Conservation (phyloP, 139 green algal species). For the Coccomyxa sp. region DNA sequence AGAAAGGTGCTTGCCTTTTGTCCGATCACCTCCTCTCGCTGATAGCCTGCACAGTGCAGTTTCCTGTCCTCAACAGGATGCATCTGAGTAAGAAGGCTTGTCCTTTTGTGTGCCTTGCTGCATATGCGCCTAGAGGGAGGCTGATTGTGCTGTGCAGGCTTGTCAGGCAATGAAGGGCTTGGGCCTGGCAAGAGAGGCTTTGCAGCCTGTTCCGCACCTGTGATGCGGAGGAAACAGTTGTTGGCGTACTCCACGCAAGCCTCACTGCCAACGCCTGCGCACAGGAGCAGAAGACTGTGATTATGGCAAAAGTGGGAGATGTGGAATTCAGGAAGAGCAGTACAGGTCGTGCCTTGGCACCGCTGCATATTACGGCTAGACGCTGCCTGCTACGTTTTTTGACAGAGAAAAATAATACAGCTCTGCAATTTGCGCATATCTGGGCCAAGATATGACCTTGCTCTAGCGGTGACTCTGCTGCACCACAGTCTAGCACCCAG, state of each 20-base stretch:
- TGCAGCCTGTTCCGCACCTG: background rate
- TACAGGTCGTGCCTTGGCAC: too few relatives aligned
- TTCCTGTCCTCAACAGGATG: too few relatives aligned
- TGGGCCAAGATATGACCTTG: too few relatives aligned
- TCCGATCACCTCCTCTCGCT: slow-evolving; percentile 22
- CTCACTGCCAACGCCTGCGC: background rate
- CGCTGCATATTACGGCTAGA: too few relatives aligned
- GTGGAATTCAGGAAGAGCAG: too few relatives aligned
- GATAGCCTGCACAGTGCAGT: slow-evolving; percentile 14
- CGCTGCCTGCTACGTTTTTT: too few relatives aligned
- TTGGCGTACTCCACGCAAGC: slow-evolving; percentile 2
- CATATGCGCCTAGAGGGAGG: background rate
- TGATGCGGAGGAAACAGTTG: slow-evolving; percentile 1
- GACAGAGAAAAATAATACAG: too few relatives aligned
- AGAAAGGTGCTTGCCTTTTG: slow-evolving; percentile 28
- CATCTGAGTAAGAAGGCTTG: background rate
- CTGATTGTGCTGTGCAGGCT: too few relatives aligned
- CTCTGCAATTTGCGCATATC: too few relatives aligned
- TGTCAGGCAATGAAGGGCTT: background rate
- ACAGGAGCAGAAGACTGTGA: background rate
- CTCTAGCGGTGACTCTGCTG: too few relatives aligned
- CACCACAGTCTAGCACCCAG: too few relatives aligned
- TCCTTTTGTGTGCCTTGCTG: background rate
- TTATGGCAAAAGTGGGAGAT: too few relatives aligned
- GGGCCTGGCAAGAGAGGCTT: background rate